Percentiles rank a stretch among this genome's conserved stretches.
phyloP scores from a whole-genome alignment of 1,139 yeast genomes.

The Suhomyces wounanorum region DNA sequence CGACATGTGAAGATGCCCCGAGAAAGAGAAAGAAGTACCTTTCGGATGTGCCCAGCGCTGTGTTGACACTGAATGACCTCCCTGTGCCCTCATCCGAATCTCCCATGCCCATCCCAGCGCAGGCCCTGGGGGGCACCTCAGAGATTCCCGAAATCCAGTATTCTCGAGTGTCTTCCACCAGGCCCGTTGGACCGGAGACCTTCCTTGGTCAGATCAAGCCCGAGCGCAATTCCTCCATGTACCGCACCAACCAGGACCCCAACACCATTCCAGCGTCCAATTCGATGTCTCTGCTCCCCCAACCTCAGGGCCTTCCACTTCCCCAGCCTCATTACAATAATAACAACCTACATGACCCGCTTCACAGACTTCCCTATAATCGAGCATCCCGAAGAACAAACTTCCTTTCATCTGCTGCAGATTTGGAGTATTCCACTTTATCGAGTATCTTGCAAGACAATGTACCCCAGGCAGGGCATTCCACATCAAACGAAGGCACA shows the following conservation, averaged over 20 bases:
- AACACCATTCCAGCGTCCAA: not conserved
- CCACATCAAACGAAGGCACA: constrained; percentile 45
- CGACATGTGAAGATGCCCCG: constrained; percentile 87
- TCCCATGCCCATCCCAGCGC: not conserved
- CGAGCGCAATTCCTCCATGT: not conserved
- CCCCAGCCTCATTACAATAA: constrained; percentile 3
- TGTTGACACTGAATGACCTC: not conserved
- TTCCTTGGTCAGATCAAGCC: constrained; percentile 3
- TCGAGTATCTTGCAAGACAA: constrained; percentile 71
- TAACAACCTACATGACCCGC: constrained; percentile 2
- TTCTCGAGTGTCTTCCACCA: not conserved
- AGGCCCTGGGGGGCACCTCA: not conserved
- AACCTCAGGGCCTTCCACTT: constrained; percentile 9
- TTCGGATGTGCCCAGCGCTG: constrained; percentile 48
- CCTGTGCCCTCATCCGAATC: not conserved
- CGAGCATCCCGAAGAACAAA: constrained; percentile 29
- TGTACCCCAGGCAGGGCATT: constrained; percentile 28
- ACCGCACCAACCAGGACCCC: not conserved
- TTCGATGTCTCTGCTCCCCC: not conserved
- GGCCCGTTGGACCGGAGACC: not conserved
- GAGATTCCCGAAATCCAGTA: not conserved
- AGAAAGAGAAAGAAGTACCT: constrained; percentile 83
- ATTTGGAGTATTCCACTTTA: constrained; percentile 73
- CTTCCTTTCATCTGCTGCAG: constrained; percentile 76
- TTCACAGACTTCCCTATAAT: constrained; percentile 2